A percentile compares a stretch with the other conserved stretches of the same genome.
Conservation (phyloP, 2,329 filamentous ascomycete genomes). For the Metarhizium robertsii region DNA sequence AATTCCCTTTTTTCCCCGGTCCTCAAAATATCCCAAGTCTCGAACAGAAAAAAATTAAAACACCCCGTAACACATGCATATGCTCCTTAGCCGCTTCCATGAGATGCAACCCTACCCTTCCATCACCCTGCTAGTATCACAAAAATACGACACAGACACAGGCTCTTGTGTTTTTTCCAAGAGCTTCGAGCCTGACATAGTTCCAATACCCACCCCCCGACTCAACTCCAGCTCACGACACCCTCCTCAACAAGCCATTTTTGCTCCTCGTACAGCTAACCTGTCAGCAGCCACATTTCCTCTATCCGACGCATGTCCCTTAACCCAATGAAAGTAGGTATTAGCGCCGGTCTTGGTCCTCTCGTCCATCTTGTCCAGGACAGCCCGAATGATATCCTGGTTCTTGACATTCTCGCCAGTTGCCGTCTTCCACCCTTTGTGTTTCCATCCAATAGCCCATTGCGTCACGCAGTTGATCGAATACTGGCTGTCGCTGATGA, state of each 20-base stretch:
- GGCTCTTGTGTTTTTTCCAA: background rate
- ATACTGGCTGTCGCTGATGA: conserved; percentile 86
- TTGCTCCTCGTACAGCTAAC: conserved; percentile 52
- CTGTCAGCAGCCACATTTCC: conserved; percentile 77
- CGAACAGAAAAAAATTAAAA: background rate
- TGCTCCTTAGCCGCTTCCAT: background rate
- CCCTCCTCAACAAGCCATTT: conserved; percentile 11
- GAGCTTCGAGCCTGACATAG: background rate
- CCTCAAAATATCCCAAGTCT: background rate
- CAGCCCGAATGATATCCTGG: conserved; percentile 68
- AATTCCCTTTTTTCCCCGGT: background rate
- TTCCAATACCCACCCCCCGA: background rate
- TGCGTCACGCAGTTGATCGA: conserved; percentile 79
- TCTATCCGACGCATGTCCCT: conserved; percentile 64
- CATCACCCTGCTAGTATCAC: background rate
- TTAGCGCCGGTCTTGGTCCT: conserved; percentile 48
- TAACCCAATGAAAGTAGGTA: conserved; percentile 79
- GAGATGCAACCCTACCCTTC: background rate
- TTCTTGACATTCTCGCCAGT: conserved; percentile 70
- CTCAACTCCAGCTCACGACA: background rate
- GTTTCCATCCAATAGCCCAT: conserved; percentile 73
- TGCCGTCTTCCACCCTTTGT: conserved; percentile 68
- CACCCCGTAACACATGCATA: background rate
- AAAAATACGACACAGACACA: background rate
- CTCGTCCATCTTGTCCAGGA: conserved; percentile 62